Percentiles rank a stretch among this genome's conserved stretches.
Evolutionary conservation across 2,329 filamentous ascomycete species (phyloP).

Genomic region (Monosporascus sp.): DNA sequence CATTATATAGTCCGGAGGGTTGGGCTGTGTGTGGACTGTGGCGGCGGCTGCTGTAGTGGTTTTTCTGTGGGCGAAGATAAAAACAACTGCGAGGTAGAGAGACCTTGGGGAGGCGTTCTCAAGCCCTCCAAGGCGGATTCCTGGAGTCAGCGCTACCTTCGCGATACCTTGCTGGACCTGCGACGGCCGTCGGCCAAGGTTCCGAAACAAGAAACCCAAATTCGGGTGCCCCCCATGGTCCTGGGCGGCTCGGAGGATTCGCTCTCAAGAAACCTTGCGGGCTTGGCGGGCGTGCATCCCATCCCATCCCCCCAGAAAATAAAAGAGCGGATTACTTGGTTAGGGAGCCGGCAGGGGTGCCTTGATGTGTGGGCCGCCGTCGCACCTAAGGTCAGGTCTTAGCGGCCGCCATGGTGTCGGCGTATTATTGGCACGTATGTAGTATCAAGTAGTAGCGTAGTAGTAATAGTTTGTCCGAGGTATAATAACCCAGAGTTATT

Average conservation of each 20-base stretch:
- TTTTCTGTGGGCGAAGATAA: too few species aligned
- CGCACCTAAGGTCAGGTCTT: too few species aligned
- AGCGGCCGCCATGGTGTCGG: too few species aligned
- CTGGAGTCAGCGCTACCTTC: background rate
- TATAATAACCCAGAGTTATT: background rate
- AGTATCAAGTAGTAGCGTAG: too few species aligned
- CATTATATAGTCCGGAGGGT: too few species aligned
- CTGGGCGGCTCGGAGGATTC: conserved; percentile 26
- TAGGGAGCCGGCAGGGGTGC: background rate
- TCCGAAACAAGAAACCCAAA: conserved; percentile 4
- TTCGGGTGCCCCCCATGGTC: conserved; percentile 1
- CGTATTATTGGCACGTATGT: too few species aligned
- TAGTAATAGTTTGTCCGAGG: too few species aligned
- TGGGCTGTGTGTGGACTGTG: too few species aligned
- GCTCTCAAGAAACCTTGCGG: conserved; percentile 21
- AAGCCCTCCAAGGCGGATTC: background rate
- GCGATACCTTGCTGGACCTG: background rate
- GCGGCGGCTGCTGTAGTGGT: too few species aligned
- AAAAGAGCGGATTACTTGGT: background rate
- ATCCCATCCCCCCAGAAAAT: background rate
- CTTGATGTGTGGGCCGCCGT: background rate
- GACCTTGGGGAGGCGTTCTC: background rate
- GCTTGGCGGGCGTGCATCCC: conserved; percentile 10
- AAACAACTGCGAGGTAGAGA: background rate
- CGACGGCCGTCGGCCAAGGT: background rate